A percentile compares a stretch with the other conserved stretches of the same genome.
These are phyloP conservation scores for Brasilioporus rufonigricans DNA, from an alignment of 768 basidiomycete species.

Conservation along the genomic window DNA sequence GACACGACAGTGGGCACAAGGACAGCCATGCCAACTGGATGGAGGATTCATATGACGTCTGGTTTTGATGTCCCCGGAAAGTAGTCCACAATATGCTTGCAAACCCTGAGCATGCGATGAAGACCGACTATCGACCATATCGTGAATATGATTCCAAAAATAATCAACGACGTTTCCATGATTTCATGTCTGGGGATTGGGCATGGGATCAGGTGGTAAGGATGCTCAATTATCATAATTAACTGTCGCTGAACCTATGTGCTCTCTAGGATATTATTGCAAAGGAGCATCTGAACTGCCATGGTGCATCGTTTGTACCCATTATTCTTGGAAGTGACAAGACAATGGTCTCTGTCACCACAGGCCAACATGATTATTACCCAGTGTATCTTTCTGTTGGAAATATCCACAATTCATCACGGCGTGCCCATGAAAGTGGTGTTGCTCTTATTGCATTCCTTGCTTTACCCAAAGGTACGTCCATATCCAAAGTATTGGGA, in stretches of 20 bases:
- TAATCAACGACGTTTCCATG: neutral
- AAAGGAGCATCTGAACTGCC: neutral
- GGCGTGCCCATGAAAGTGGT: neutral
- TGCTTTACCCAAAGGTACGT: slow-evolving; percentile 7
- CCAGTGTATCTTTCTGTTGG: slow-evolving; percentile 1
- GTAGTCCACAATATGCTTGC: neutral
- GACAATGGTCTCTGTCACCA: neutral
- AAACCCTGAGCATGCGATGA: neutral
- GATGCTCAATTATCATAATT: too few species aligned
- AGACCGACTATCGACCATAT: neutral
- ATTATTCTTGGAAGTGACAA: neutral
- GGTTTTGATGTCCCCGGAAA: neutral
- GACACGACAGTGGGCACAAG: neutral
- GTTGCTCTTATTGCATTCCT: neutral
- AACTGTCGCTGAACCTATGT: too few species aligned
- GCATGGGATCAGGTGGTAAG: slow-evolving; percentile 7
- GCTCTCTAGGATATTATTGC: neutral
- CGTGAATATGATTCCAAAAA: too few species aligned
- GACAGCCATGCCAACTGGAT: neutral
- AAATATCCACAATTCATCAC: neutral
- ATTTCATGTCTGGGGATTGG: slow-evolving; percentile 2
- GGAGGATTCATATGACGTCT: neutral
- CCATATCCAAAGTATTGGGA: too few species aligned
- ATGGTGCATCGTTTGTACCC: neutral
- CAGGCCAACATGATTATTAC: neutral